phyloP scores from a whole-genome alignment of 345 rosid genomes.

The Alliaria petiolata region DNA sequence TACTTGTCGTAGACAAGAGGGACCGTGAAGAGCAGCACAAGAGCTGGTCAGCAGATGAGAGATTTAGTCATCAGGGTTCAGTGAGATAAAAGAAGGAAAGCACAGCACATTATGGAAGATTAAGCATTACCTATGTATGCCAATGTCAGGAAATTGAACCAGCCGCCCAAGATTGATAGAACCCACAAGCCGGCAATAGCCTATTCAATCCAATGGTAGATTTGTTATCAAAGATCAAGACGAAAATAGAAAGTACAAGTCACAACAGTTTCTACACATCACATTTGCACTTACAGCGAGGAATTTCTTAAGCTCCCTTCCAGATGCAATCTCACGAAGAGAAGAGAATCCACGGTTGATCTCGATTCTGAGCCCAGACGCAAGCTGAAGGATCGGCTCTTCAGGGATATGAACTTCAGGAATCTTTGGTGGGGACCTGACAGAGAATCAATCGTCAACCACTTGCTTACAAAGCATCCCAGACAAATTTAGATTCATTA shows the following conservation, averaged over 20 bases:
- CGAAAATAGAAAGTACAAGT: neutral
- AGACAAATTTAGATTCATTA: neutral
- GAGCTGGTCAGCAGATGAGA: slow-evolving; percentile 38
- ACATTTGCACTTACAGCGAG: slow-evolving; percentile 49
- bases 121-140: slow-evolving; percentile 58
- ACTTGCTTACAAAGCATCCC: neutral
- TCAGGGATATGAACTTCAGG: slow-evolving; percentile 80
- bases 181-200: slow-evolving; percentile 72
- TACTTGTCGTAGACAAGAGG: slow-evolving; percentile 82
- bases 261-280: neutral
- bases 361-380: slow-evolving; percentile 67
- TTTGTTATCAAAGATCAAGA: neutral
- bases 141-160: slow-evolving; percentile 69
- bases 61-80: neutral
- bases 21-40: slow-evolving; percentile 59
- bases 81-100: neutral
- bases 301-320: slow-evolving; percentile 93
- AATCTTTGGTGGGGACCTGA: slow-evolving; percentile 68
- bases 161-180: slow-evolving; percentile 62
- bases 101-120: neutral
- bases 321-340: slow-evolving; percentile 86
- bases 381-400: slow-evolving; percentile 69
- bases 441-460: slow-evolving; percentile 25
- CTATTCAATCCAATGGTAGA: slow-evolving; percentile 31
- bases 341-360: slow-evolving; percentile 55